Percentiles rank a stretch among this genome's conserved stretches.
These are phyloP conservation scores for Aspergillus eucalypticola DNA, from an alignment of 2,329 filamentous ascomycete genomes.

Conservation along the genomic window DNA sequence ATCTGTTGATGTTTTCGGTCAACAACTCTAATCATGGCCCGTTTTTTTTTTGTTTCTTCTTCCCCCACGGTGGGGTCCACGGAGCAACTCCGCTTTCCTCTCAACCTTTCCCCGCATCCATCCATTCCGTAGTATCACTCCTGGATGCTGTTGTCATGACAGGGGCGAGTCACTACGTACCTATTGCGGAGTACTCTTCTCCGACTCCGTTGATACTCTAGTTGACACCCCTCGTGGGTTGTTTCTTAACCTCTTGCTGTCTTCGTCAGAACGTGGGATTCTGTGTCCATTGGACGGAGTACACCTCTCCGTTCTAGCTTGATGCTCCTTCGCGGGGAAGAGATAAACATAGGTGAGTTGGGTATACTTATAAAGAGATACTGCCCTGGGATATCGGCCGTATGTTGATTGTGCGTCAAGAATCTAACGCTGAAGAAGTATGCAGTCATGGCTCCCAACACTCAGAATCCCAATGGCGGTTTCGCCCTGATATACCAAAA, in stretches of 20 bases:
- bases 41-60: too few species aligned
- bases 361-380: background rate
- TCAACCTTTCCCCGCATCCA: conserved; percentile 8
- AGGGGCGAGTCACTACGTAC: too few species aligned
- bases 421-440: background rate
- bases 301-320: conserved; percentile 7
- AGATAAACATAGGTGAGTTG: background rate
- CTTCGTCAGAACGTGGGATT: background rate
- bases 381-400: background rate
- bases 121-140: background rate
- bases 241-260: background rate
- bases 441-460: conserved; percentile 21
- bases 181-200: too few species aligned
- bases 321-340: background rate
- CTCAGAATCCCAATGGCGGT: conserved; percentile 22
- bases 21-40: background rate
- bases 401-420: background rate
- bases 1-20: background rate
- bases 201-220: too few species aligned
- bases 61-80: background rate
- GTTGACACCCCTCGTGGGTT: too few species aligned
- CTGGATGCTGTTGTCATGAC: too few species aligned
- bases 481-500: conserved; percentile 39
- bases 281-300: conserved; percentile 4
- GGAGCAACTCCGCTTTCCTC: background rate